Conservation (phyloP, 352 stramenopile species). For the Globisporangium alternatum region DNA sequence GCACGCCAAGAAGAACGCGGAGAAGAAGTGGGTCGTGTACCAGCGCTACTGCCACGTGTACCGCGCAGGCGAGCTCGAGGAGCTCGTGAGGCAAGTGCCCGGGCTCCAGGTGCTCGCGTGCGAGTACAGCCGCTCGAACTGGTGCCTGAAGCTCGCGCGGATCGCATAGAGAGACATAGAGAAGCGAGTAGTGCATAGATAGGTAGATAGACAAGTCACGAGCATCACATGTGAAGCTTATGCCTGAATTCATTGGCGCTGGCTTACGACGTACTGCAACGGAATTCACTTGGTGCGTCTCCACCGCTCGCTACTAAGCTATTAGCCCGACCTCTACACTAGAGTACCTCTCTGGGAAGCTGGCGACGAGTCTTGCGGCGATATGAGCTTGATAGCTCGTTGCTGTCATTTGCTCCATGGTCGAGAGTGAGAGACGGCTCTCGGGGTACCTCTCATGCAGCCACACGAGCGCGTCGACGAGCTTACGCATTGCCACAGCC, state of each 20-base stretch:
- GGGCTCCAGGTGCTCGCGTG: slow-evolving; percentile 54
- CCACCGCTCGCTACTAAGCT: not conserved
- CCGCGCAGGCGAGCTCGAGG: slow-evolving; percentile 62
- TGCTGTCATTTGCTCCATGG: not conserved
- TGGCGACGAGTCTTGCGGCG: not conserved
- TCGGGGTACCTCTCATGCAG: not conserved
- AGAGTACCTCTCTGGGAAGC: not conserved
- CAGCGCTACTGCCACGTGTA: slow-evolving; percentile 87
- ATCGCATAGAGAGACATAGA: slow-evolving; percentile 6
- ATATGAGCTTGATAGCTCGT: not conserved
- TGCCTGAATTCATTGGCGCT: too few species aligned
- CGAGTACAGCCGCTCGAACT: slow-evolving; percentile 80
- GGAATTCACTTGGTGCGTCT: not conserved
- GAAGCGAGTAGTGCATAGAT: not conserved
- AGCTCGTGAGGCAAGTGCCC: slow-evolving; percentile 50
- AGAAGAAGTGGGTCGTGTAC: slow-evolving; percentile 76
- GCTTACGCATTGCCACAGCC: not conserved
- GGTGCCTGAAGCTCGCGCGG: slow-evolving; percentile 33
- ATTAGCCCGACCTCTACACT: not conserved
- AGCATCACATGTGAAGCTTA: too few species aligned
- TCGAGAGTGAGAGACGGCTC: not conserved
- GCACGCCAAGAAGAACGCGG: slow-evolving; percentile 40
- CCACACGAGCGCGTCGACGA: not conserved
- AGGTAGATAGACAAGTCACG: not conserved
- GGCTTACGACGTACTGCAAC: too few species aligned